These are phyloP conservation scores for Kazachstania psychrophila DNA, from an alignment of 805 yeast species.

Conservation along the genomic window DNA sequence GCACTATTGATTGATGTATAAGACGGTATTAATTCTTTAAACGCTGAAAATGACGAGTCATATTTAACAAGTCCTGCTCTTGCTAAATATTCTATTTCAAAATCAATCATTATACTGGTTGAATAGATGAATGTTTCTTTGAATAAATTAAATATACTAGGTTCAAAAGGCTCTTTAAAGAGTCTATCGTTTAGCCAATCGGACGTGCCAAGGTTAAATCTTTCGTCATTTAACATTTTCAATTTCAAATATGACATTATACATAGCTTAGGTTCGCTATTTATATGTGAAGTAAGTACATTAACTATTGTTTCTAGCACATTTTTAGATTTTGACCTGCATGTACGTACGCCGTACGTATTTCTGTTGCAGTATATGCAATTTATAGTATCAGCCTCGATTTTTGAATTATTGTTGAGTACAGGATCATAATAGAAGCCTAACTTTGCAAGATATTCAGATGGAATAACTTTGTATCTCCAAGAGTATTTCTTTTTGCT, in stretches of 20 bases:
- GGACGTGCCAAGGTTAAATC: slow-evolving; percentile 8
- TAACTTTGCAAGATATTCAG: slow-evolving; percentile 17
- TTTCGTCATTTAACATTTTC: slow-evolving; percentile 19
- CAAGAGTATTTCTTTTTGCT: slow-evolving; percentile 20
- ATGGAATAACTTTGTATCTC: slow-evolving; percentile 27
- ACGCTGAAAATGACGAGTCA: slow-evolving; percentile 39
- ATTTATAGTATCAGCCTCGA: slow-evolving; percentile 18
- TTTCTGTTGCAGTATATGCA: slow-evolving; percentile 19
- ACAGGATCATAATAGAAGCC: slow-evolving; percentile 25
- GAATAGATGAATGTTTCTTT: slow-evolving; percentile 1
- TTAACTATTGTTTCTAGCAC: slow-evolving; percentile 19
- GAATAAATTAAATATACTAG: slow-evolving; percentile 7
- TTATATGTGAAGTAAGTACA: slow-evolving; percentile 18
- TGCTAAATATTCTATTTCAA: slow-evolving; percentile 37
- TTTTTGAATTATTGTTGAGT: slow-evolving; percentile 5
- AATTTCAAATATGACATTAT: slow-evolving; percentile 12
- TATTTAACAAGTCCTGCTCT: slow-evolving; percentile 45
- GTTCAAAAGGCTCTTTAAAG: slow-evolving; percentile 15
- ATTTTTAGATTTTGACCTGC: slow-evolving; percentile 20
- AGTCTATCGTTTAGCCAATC: slow-evolving; percentile 19
- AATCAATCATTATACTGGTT: not conserved
- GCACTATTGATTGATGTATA: slow-evolving; percentile 21
- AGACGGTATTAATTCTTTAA: slow-evolving; percentile 12
- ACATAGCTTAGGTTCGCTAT: slow-evolving; percentile 9
- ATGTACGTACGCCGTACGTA: slow-evolving; percentile 16